A percentile compares a stretch with the other conserved stretches of the same genome.
Evolutionary conservation across 352 stramenopile genomes (phyloP).

Genomic region (Phytophthora tubulina): DNA sequence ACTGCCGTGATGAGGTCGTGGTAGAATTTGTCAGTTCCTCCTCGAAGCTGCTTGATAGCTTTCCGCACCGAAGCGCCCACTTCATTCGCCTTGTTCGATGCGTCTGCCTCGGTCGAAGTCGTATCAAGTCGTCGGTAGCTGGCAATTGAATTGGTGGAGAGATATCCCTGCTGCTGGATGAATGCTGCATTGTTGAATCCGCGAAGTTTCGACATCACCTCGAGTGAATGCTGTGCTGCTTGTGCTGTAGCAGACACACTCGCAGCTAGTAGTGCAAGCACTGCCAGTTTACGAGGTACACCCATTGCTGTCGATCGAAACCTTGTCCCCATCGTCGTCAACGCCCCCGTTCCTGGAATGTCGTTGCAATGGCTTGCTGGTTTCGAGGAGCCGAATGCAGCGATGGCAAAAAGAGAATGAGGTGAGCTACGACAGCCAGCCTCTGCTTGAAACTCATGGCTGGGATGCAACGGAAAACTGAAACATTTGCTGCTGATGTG

Average conservation of each 20-base stretch:
- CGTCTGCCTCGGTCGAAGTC: conserved; percentile 24
- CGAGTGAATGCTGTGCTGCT: conserved; percentile 19
- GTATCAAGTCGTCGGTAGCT: conserved; percentile 36
- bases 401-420: conserved; percentile 43
- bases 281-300: neutral
- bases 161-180: conserved; percentile 8
- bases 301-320: neutral
- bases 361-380: neutral
- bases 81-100: conserved; percentile 53
- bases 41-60: conserved; percentile 69
- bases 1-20: conserved; percentile 63
- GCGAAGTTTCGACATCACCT: conserved; percentile 30
- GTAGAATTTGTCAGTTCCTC: conserved; percentile 72
- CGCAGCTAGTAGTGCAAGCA: conserved; percentile 12
- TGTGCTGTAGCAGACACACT: conserved; percentile 16
- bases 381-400: conserved; percentile 21
- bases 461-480: conserved; percentile 37
- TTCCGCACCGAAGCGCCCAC: conserved; percentile 63
- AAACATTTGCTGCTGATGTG: neutral
- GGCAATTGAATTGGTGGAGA: neutral
- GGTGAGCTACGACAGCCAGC: neutral
- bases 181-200: conserved; percentile 16
- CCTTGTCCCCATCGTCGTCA: conserved; percentile 30
- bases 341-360: conserved; percentile 4
- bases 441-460: conserved; percentile 24